Base-by-base conservation (phyloP, 106 monocot species). In the Platanthera zijinensis region DNA sequence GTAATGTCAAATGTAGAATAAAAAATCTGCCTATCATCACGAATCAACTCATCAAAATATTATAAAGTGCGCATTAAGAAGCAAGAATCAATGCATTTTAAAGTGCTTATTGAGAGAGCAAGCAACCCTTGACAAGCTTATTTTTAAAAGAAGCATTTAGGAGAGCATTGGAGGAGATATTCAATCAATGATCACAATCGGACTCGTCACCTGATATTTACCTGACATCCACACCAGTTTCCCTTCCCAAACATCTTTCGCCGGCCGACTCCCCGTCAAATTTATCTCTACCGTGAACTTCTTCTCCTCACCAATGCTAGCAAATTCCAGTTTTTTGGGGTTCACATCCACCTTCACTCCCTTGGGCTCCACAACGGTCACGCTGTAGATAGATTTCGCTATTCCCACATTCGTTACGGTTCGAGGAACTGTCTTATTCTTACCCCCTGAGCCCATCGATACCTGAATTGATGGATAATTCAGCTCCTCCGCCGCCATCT, bases 401-500 rank as follows among this genome's bases (percentile, higher is more conserved):
- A 82, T 73, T 48, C 84, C 83, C 5, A 89, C 86, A 52, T 86
- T 81, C 59, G 51, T 89, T 62, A 81, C 84, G 30, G 74, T 89
- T 10, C 89, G 52, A 7, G 19, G 72, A 18, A 83, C 50, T 6
- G 30, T 10, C 21, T 46, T 17, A 0, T 15, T 48, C 7, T 46
- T 39, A 14, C 32, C 9, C n/a, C 17, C 50, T 22, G 51, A 7
- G 49, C 49, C 54, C 50, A 82, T 12, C 1, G 59, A n/a, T 10
- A 89, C 79, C 57, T 77, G 66, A 39, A 89, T 77, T 4, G 89
- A 79, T 0, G 89, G 84, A 51, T 82, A 84, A 76, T 90, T 90
- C 28, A 89, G 57, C 11, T 86, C 74, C 22, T 64, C 70, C 9
- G 64, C 77, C 10, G 6, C 48, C 70, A 47, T 48, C 70, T 70